Evolutionary conservation across 768 basidiomycete genomes (phyloP), one percentile per base, ranked within the genome.

Genomic region (Mrakia hoshinonis): DNA sequence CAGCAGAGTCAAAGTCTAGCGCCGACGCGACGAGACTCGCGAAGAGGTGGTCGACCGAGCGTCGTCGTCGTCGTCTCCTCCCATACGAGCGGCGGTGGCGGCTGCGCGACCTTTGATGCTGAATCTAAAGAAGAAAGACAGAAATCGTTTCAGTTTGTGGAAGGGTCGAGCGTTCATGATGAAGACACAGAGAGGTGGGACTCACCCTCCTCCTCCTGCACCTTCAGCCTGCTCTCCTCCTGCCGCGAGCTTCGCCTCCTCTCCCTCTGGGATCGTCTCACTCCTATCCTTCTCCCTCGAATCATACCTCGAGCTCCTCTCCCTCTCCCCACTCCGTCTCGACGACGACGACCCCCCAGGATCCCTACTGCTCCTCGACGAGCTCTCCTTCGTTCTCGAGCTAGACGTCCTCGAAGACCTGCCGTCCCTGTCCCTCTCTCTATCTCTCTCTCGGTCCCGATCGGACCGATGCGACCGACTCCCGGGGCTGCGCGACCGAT

Each of bases 311-410:
- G 43, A 20, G 26, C n/a, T 48, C 63, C 18, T 67, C 34, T 52
- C 51, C 65, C 43, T 49, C 6, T 67, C 51, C 65, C 43, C 63
- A 34, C 63, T 65, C 48, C 63, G 26, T 13, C 43, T 49, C 31
- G 63, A 46, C 20, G 38, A 20, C n/a, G 62, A 64, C 4, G 11
- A 9, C 31, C 48, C 43, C 48, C 29, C 63, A 20, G 24, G 39
- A 11, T 65, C 63, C 15, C 46, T n/a, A 29, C 63, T 65, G 4
- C 63, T 43, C 55, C 39, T 58, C 13, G 34, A 38, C 9, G 67
- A 68, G 9, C 52, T 58, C 26, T 39, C 29, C 55, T 49, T 55
- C 36, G 29, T 54, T 26, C 52, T n/a, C 38, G 52, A 58, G 29
- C 54, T 29, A 26, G 24, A 26, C 31, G 15, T 24, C 24, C 66